A percentile compares a stretch with the other conserved stretches of the same genome.
These are phyloP conservation scores for Sindora glabra DNA, from an alignment of 306 rosid genomes.

Conservation along the genomic window DNA sequence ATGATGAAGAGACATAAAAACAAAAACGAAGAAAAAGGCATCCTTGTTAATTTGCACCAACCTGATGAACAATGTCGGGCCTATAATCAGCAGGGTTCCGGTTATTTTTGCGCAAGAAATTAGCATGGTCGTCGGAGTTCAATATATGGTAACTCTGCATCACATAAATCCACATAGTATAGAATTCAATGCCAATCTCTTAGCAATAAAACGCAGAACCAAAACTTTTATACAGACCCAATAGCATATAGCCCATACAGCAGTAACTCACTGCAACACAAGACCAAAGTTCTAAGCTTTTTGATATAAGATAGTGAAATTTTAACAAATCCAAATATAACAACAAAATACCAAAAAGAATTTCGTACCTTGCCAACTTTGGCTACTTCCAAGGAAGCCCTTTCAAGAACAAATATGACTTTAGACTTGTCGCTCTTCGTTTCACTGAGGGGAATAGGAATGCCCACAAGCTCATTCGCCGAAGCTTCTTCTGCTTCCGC, in stretches of 20 bases:
- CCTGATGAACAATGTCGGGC: slow-evolving; percentile 89
- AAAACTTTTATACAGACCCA: not conserved
- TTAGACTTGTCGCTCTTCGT: slow-evolving; percentile 25
- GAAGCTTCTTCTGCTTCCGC: slow-evolving; percentile 2
- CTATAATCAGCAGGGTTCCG: slow-evolving; percentile 74
- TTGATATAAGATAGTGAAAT: not conserved
- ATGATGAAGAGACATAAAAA: not conserved
- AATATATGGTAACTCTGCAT: slow-evolving; percentile 68
- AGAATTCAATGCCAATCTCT: not conserved
- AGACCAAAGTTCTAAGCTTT: not conserved
- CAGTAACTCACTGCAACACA: not conserved
- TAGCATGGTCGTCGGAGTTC: slow-evolving; percentile 74
- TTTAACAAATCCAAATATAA: not conserved
- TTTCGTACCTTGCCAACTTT: slow-evolving; percentile 77
- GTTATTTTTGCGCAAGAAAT: slow-evolving; percentile 51
- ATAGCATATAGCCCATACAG: not conserved
- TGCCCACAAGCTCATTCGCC: slow-evolving; percentile 39
- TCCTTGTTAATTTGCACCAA: not conserved
- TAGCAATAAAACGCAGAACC: not conserved
- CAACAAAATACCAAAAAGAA: not conserved
- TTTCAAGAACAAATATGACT: slow-evolving; percentile 70
- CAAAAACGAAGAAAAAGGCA: no score
- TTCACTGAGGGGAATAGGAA: slow-evolving; percentile 32
- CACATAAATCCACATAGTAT: not conserved
- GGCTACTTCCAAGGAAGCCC: slow-evolving; percentile 74